Percentiles rank a stretch among this genome's conserved stretches.
phyloP scores from a whole-genome alignment of 345 rosid genomes.

The Euphorbia pulcherrima region DNA sequence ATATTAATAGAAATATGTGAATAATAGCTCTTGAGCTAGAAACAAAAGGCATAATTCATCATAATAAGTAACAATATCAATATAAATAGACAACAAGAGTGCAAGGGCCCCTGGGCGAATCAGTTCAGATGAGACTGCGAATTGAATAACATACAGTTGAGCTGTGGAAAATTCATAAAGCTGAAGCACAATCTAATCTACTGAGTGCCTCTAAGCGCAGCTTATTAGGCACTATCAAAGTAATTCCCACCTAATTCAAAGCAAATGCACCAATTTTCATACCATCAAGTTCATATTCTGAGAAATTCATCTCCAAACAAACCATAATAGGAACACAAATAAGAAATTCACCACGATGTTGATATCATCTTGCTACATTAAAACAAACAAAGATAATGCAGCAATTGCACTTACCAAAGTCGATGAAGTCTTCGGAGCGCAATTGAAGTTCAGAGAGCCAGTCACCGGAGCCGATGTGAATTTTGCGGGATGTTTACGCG shows the following conservation, averaged over 20 bases:
- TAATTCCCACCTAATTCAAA: background rate
- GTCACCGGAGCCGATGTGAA: background rate
- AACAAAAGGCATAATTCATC: background rate
- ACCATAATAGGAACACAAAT: background rate
- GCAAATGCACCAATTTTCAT: background rate
- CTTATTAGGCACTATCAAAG: background rate
- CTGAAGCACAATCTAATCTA: background rate
- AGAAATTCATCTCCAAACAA: background rate
- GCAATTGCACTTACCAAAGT: background rate
- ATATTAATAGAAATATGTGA: no score
- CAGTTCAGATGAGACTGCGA: background rate
- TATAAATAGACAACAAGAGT: background rate
- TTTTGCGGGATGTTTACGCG: background rate
- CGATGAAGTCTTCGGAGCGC: background rate
- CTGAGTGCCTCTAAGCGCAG: background rate
- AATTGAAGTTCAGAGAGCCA: background rate
- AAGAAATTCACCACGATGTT: background rate
- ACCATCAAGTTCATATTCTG: background rate
- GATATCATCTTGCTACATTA: background rate
- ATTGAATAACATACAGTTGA: background rate
- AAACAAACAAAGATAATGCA: background rate
- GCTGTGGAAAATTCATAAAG: background rate
- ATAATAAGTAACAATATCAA: background rate
- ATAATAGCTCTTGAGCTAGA: background rate
- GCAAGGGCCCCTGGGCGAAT: background rate